A percentile compares a stretch with the other conserved stretches of the same genome.
These are phyloP conservation scores for Rhizodiscina lignyota DNA, from an alignment of 495 filamentous ascomycete species.

Conservation along the genomic window DNA sequence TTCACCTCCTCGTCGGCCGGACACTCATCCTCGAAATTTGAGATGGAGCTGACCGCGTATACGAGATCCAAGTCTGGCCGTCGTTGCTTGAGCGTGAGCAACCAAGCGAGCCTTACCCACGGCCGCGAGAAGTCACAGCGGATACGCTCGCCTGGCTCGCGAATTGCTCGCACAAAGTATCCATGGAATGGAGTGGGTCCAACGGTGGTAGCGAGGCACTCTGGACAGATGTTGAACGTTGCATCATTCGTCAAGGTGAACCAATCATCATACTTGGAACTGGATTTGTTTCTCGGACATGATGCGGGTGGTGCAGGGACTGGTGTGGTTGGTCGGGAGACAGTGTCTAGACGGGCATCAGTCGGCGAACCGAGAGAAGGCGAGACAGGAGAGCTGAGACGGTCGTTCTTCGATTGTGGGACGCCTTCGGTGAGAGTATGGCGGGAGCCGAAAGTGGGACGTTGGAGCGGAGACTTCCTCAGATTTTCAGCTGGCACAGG, in stretches of 20 bases:
- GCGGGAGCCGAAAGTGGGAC: no score
- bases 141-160: conserved; percentile 24
- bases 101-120: conserved; percentile 54
- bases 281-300: conserved; percentile 35
- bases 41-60: conserved; percentile 30
- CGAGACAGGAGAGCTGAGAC: no score
- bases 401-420: no score
- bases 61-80: conserved; percentile 36
- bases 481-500: no score
- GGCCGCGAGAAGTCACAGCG: conserved; percentile 43
- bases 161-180: conserved; percentile 31
- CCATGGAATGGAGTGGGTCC: conserved; percentile 34
- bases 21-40: conserved; percentile 28
- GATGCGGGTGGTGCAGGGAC: conserved; percentile 15
- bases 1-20: conserved; percentile 29
- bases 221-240: conserved; percentile 46
- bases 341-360: no score
- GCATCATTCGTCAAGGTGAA: conserved; percentile 40
- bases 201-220: conserved; percentile 37
- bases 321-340: not conserved
- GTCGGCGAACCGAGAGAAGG: no score
- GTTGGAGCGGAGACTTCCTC: no score
- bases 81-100: conserved; percentile 40
- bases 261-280: conserved; percentile 43
- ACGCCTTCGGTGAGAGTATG: no score